These are phyloP conservation scores for Babesia divergens DNA, from an alignment of 169 alveolate genomes.

Conservation along the genomic window DNA sequence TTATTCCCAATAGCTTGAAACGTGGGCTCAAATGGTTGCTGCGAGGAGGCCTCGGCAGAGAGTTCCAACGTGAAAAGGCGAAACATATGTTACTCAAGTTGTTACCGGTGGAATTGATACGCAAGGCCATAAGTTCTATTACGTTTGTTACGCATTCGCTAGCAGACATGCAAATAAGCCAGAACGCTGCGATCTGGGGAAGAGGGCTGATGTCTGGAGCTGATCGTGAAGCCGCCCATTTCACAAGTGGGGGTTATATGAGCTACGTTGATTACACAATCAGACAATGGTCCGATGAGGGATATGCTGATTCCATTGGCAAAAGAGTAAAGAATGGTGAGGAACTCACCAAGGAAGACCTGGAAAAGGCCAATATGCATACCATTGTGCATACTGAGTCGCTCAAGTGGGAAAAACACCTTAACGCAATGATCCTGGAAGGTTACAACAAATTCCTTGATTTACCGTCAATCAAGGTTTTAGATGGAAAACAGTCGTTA, in stretches of 20 bases:
- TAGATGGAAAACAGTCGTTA: constrained; percentile 11
- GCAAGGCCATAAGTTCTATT: constrained; percentile 65
- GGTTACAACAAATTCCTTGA: constrained; percentile 67
- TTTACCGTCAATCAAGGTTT: constrained; percentile 46
- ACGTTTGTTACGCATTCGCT: constrained; percentile 74
- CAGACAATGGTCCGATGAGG: constrained; percentile 60
- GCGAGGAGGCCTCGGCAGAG: constrained; percentile 64
- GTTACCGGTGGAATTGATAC: constrained; percentile 62
- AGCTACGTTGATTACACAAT: constrained; percentile 36
- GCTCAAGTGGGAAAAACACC: constrained; percentile 74
- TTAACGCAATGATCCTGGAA: constrained; percentile 60
- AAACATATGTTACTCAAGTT: constrained; percentile 64
- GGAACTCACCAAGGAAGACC: constrained; percentile 46
- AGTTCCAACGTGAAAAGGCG: constrained; percentile 61
- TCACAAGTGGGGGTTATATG: constrained; percentile 47
- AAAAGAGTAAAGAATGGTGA: constrained; percentile 48
- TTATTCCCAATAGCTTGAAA: constrained; percentile 70
- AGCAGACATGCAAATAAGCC: constrained; percentile 68
- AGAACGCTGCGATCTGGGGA: constrained; percentile 62
- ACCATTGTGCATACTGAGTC: constrained; percentile 62
- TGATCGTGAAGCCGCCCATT: constrained; percentile 7
- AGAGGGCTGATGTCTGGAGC: constrained; percentile 11
- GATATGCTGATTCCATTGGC: constrained; percentile 48
- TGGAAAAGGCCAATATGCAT: constrained; percentile 50
- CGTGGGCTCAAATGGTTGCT: constrained; percentile 63